A percentile compares a stretch with the other conserved stretches of the same genome.
Evolutionary conservation across 495 filamentous ascomycete species (phyloP).

Genomic region (Neurospora intermedia): DNA sequence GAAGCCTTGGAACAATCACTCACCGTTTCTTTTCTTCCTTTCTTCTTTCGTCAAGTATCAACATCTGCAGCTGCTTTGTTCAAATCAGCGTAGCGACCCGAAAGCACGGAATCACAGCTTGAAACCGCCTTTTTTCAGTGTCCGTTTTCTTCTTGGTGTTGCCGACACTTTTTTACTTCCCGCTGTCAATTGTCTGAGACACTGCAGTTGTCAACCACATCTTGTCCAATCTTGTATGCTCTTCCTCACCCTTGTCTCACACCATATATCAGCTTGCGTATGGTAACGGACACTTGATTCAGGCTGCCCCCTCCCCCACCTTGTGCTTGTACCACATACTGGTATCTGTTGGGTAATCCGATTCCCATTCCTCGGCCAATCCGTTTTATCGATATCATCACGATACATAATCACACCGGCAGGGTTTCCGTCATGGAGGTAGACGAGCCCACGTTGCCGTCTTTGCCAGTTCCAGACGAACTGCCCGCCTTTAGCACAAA

Average conservation of each 20-base stretch:
- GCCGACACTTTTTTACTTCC: not conserved
- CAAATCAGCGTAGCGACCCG: not conserved
- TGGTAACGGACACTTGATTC: not conserved
- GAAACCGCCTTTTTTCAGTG: not conserved
- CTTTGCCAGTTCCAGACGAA: slow-evolving; percentile 15
- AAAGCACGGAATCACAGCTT: not conserved
- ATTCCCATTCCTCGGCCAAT: not conserved
- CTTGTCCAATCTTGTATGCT: not conserved
- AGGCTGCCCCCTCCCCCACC: not conserved
- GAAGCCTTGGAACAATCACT: not conserved
- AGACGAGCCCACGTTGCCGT: slow-evolving; percentile 37
- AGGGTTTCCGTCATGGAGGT: slow-evolving; percentile 10
- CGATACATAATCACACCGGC: slow-evolving; percentile 14
- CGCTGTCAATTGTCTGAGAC: not conserved
- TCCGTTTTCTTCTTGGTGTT: not conserved
- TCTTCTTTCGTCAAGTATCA: not conserved
- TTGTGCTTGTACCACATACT: not conserved
- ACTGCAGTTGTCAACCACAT: not conserved
- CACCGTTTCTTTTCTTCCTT: not conserved
- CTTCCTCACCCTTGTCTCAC: not conserved
- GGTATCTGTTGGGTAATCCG: not conserved
- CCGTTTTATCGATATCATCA: not conserved
- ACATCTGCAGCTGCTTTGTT: not conserved
- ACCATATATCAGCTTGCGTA: not conserved
- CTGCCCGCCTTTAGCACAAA: slow-evolving; percentile 16